These are phyloP conservation scores for Parathielavia hyrcaniae DNA, from an alignment of 495 filamentous ascomycete species.

Conservation along the genomic window DNA sequence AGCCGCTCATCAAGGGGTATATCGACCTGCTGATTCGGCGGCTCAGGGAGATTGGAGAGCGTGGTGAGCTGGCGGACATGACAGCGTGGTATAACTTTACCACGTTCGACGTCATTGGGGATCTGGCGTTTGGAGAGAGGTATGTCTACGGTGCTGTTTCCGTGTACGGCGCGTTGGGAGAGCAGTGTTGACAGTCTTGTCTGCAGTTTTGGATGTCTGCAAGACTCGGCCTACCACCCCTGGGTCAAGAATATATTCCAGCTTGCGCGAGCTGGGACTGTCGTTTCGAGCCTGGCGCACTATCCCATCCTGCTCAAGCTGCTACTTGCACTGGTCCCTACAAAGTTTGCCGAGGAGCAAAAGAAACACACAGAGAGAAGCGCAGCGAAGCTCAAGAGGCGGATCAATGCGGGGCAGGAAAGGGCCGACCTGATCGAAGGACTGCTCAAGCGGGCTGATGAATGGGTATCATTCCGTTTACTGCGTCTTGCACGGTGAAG, in stretches of 20 bases:
- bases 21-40: slow-evolving; percentile 43
- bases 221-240: slow-evolving; percentile 44
- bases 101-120: slow-evolving; percentile 59
- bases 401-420: slow-evolving; percentile 37
- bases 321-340: slow-evolving; percentile 25
- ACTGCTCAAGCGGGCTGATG: slow-evolving; percentile 43
- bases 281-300: slow-evolving; percentile 34
- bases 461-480: slow-evolving; percentile 27
- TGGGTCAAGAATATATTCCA: slow-evolving; percentile 51
- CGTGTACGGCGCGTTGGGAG: not conserved
- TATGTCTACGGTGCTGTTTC: slow-evolving; percentile 1
- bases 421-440: slow-evolving; percentile 48
- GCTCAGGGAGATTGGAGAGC: slow-evolving; percentile 36
- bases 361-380: slow-evolving; percentile 35
- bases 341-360: slow-evolving; percentile 28
- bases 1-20: slow-evolving; percentile 41
- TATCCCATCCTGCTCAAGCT: slow-evolving; percentile 24
- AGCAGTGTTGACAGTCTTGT: not conserved
- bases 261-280: slow-evolving; percentile 32
- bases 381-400: slow-evolving; percentile 36
- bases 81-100: slow-evolving; percentile 53
- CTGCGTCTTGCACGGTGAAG: not conserved
- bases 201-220: slow-evolving; percentile 47
- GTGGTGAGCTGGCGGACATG: slow-evolving; percentile 39
- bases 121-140: slow-evolving; percentile 53